Evolutionary conservation across 331 rosid species (phyloP).

Genomic region (Quercus lobata): DNA sequence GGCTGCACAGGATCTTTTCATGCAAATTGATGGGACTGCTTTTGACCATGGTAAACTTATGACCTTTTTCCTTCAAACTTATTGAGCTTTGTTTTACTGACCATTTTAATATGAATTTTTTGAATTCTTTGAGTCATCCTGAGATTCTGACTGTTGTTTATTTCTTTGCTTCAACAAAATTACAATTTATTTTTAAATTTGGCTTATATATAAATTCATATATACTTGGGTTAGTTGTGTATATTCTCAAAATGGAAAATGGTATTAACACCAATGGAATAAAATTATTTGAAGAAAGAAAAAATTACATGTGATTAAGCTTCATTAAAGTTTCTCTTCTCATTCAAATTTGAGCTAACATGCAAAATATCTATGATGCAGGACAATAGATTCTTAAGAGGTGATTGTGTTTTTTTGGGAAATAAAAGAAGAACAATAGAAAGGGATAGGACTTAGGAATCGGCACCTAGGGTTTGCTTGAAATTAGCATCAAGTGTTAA

Average conservation of each 20-base stretch:
- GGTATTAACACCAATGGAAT: neutral
- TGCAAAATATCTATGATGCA: neutral
- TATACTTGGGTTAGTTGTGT: no score
- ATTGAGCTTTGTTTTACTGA: constrained; percentile 6
- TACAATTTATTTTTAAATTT: no score
- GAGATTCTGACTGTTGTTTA: neutral
- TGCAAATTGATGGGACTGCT: constrained; percentile 70
- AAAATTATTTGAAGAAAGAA: neutral
- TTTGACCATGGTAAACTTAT: constrained; percentile 44
- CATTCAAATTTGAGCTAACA: neutral
- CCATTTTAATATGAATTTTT: neutral
- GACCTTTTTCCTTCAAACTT: constrained; percentile 3
- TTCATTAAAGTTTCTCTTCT: neutral
- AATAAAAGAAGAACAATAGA: no score
- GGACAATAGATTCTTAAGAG: no score
- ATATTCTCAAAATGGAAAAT: no score
- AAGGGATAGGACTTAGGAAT: no score
- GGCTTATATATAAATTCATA: neutral
- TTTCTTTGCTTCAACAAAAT: neutral
- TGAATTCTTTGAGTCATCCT: neutral
- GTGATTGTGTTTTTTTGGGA: neutral
- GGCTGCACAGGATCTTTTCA: constrained; percentile 81
- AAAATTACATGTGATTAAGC: neutral
- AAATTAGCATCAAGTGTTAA: no score
- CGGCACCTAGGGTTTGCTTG: no score